Evolutionary conservation across 2,329 filamentous ascomycete genomes (phyloP), one percentile per base, ranked within the genome.

Genomic region (Cladosporium velox): DNA sequence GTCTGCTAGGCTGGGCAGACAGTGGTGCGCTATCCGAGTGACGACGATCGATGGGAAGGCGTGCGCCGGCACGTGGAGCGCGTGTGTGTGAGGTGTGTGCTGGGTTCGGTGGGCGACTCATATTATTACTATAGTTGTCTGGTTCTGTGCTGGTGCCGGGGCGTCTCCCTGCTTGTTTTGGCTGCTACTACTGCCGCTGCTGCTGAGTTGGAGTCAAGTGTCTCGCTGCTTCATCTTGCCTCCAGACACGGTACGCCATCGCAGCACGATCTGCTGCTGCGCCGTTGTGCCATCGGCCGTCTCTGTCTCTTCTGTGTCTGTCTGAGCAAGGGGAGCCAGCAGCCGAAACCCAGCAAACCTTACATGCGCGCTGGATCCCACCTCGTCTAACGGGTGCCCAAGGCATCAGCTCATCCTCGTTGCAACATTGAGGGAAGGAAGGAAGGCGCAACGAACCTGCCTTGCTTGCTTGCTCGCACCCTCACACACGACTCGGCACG

Each of bases 241-340:
- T 10, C 41, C n/a, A 47, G 41, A 47, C 41, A 47, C 41, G 41
- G 41, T 47, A 47, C 41, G 10, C n/a, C 41, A 47, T 47, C 41
- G 41, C 41, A 47, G 41, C 41, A 47, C 41, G 41, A 47, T 47
- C 41, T 47, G 41, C 41, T 55, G 52, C 52, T 21, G 32, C 52
- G 34, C 52, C 52, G 52, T 55, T 55, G 41, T 12, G 30, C 26
- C 52, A 55, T 34, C 52, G 15, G 32, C 52, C 26, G 28, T 24
- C 41, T 47, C 41, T 47, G 41, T 47, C 4, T 47, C 41, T 47
- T 47, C 41, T 47, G 41, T 47, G 41, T n/a, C 59, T 62, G 59
- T 64, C 61, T 57, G 61, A 64, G 61, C 61, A 64, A 64, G 61
- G 59, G 61, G 61, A 64, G 35, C 49, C 28, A n/a, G 28, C 52